These are phyloP conservation scores for Ophiostoma populinum DNA, from an alignment of 2,329 filamentous ascomycete species.

Conservation along the genomic window DNA sequence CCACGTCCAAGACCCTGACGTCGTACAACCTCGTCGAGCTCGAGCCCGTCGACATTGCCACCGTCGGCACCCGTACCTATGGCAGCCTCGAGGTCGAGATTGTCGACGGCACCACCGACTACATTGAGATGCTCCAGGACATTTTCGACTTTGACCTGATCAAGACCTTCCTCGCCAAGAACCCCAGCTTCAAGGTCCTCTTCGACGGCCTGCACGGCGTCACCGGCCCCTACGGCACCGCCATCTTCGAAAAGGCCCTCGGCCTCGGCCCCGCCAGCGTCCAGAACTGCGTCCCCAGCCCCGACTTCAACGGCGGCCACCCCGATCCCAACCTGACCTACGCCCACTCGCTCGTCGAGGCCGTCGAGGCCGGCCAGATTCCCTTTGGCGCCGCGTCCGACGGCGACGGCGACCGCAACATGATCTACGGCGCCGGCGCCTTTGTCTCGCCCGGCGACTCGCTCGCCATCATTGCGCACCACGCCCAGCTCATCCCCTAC, in stretches of 20 bases:
- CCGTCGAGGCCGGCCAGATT: slow-evolving; percentile 76
- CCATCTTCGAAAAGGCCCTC: slow-evolving; percentile 89
- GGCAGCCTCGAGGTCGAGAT: slow-evolving; percentile 85
- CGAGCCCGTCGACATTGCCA: slow-evolving; percentile 67
- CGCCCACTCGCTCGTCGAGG: slow-evolving; percentile 83
- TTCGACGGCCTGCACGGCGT: slow-evolving; percentile 93
- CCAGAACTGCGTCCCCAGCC: slow-evolving; percentile 82
- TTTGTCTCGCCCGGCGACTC: slow-evolving; percentile 97
- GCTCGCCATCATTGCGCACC: slow-evolving; percentile 93
- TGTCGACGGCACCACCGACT: slow-evolving; percentile 83
- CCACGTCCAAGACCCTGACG: slow-evolving; percentile 72
- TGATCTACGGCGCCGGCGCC: slow-evolving; percentile 95
- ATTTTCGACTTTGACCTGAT: slow-evolving; percentile 98
- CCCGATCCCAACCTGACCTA: slow-evolving; percentile 97
- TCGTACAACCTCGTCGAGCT: slow-evolving; percentile 88
- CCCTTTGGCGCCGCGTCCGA: slow-evolving; percentile 95
- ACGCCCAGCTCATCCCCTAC: slow-evolving; percentile 91
- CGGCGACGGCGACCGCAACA: slow-evolving; percentile 96
- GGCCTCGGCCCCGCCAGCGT: slow-evolving; percentile 55
- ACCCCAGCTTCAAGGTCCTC: slow-evolving; percentile 88
- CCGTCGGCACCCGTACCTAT: slow-evolving; percentile 69
- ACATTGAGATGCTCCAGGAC: slow-evolving; percentile 87
- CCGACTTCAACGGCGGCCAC: slow-evolving; percentile 94
- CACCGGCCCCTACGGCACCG: slow-evolving; percentile 84
- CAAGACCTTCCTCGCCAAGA: slow-evolving; percentile 74